Base-by-base conservation (phyloP, 176 grass and related monocot species). In the Musa schizocarpa region DNA sequence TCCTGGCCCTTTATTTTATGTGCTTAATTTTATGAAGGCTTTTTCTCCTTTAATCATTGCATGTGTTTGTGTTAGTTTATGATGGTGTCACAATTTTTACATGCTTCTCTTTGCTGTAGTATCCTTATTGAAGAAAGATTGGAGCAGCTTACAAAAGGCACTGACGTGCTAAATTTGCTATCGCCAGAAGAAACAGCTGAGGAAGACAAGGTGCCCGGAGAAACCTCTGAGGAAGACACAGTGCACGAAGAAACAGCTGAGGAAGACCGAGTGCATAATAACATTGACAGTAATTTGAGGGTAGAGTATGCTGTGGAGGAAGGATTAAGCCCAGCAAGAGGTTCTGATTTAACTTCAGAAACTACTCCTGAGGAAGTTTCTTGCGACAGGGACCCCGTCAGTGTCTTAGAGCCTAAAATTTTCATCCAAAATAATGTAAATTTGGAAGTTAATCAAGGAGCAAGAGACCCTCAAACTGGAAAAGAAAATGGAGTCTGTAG, bases 121-220 rank as follows among this genome's bases (percentile, higher is more conserved):
- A 92, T 99, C 80, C 76, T 99, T 69, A 89, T 89, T 78, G 95
- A 99, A 90, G 95, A 99, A 82, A 92, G 95, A 34, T 84, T 99
- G 0, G 91, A 92, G 68, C 87, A 86, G 88, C 88, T 99, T 20
- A 94, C 88, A 17, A 88, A 99, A 77, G 91, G 91, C 52, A 54
- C 89, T 74, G 85, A 83, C 70, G 86, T 94, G 82, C 74, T 99
- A 84, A 89, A 86, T 83, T 83, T 92, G 8, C 79, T 94, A 68
- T 88, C 86, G 51, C 74, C 82, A 56, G 83, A 92, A 74, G 95
- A 92, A 76, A 75, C 65, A 6, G 86, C 59, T 75, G 85, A 87
- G 34, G 85, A 88, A 77, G 78, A 83, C 65, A 50, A 79, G 83
- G 79, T 53, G 53, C 79, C 3, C 34, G 82, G 89, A 72, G 95